These are phyloP conservation scores for Passiflora organensis DNA, from an alignment of 345 rosid genomes.

Conservation along the genomic window DNA sequence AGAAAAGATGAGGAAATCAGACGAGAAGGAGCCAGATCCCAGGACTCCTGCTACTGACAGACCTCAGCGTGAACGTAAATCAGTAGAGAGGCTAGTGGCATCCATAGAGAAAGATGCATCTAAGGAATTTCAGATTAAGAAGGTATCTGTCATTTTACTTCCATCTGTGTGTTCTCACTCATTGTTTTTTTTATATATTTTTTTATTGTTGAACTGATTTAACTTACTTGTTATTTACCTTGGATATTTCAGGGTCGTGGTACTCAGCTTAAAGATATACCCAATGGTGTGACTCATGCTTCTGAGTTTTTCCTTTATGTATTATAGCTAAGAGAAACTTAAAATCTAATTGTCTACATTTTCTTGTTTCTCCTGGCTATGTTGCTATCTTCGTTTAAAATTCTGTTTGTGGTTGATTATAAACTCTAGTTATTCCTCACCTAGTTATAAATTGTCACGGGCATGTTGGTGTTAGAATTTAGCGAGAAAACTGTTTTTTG, in stretches of 20 bases:
- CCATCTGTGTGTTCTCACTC: too few species aligned
- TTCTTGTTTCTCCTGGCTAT: background rate
- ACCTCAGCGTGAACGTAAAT: conserved; percentile 87
- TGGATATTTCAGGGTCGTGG: conserved; percentile 73
- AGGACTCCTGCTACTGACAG: conserved; percentile 73
- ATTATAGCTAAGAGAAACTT: background rate
- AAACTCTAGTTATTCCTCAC: too few species aligned
- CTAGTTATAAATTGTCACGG: too few species aligned
- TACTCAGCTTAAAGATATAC: conserved; percentile 83
- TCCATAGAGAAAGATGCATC: conserved; percentile 61
- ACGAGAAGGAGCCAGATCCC: conserved; percentile 44
- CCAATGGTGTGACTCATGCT: conserved; percentile 56
- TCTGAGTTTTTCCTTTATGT: too few species aligned
- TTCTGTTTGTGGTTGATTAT: too few species aligned
- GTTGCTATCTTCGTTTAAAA: too few species aligned
- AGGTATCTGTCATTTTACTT: conserved; percentile 58
- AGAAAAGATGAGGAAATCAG: conserved; percentile 36
- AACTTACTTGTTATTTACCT: conserved; percentile 13
- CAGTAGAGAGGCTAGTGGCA: conserved; percentile 92
- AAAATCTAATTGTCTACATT: background rate
- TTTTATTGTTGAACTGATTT: conserved; percentile 6
- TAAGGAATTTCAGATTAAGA: conserved; percentile 65
- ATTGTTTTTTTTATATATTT: background rate
- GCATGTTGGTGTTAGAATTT: too few species aligned
- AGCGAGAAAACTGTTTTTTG: too few species aligned